Conservation (phyloP, 2,329 filamentous ascomycete species). For the Xylaria hypoxylon region DNA sequence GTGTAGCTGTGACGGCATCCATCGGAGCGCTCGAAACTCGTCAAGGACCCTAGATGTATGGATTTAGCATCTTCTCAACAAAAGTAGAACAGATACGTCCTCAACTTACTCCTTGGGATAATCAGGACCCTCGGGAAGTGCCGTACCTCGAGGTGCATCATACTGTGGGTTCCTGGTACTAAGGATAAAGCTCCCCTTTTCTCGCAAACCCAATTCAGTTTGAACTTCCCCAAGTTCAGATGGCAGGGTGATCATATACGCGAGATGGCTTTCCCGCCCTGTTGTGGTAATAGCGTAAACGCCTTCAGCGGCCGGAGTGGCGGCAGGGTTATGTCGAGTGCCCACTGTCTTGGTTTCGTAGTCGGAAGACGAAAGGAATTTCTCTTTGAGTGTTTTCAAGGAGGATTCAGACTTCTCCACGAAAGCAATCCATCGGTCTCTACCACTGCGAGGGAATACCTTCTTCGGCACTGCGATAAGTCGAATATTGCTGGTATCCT, state of each 20-base stretch:
- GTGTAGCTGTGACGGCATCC: conserved; percentile 78
- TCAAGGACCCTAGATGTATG: conserved; percentile 67
- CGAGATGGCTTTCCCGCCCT: conserved; percentile 78
- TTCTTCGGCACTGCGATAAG: conserved; percentile 88
- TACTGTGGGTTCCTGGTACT: conserved; percentile 83
- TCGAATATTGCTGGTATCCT: conserved; percentile 71
- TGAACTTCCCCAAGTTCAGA: conserved; percentile 77
- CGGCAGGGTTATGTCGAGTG: conserved; percentile 73
- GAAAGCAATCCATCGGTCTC: conserved; percentile 82
- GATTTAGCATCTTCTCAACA: conserved; percentile 2
- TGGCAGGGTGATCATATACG: conserved; percentile 82
- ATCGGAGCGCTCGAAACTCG: conserved; percentile 78
- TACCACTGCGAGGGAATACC: conserved; percentile 74
- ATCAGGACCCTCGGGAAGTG: conserved; percentile 72
- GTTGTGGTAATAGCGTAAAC: conserved; percentile 84
- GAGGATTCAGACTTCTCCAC: conserved; percentile 78
- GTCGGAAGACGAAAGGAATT: conserved; percentile 73
- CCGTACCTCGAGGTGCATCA: conserved; percentile 71
- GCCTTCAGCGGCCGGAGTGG: conserved; percentile 83
- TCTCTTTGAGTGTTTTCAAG: conserved; percentile 77
- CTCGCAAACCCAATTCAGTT: conserved; percentile 76
- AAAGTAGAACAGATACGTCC: not conserved
- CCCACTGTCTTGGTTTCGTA: conserved; percentile 83
- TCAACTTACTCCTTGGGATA: conserved; percentile 74
- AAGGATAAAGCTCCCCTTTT: conserved; percentile 80